Base-by-base conservation (phyloP, 129 eudicot genomes). In the Tagetes erecta region DNA sequence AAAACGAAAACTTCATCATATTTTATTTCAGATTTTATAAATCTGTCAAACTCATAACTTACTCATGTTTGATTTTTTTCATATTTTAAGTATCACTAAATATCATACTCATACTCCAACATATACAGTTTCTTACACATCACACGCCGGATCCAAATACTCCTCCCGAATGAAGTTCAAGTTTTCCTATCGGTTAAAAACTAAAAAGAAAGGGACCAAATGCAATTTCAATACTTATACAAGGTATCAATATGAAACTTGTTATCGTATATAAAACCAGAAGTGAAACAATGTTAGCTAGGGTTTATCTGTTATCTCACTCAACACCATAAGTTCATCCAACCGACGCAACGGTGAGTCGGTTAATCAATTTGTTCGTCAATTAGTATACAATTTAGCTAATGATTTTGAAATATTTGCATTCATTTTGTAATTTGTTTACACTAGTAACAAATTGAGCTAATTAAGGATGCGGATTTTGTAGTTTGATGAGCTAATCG, bases 291-390 rank as follows among this genome's bases (percentile, higher is more conserved):
- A 62, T 13, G 47, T 59, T 44, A 55, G 58, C 59, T 55, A 55
- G 77, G 64, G 64, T 73, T 47, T 42, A 41, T 59, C 59, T 5
- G 46, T 59, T 55, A n/a, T 53, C 10, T 27, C 4, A 0, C 11
- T 10, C n/a, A 4, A 8, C n/a, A 47, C 51, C 2, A 6, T 30
- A 11, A 39, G 55, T 57, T 57, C 56, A 44, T 73, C 69, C 30
- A 33, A 59, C 35, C 58, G 14, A 59, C 77, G 69, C 70, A n/a
- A 73, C 47, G 70, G 77, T 73, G 60, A 44, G 13, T 73, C n/a
- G 27, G 27, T 20, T 20, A 44, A 33, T 73, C n/a, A 3, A 53
- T 4, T 49, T 49, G 41, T 39, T 39, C 34, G 39, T 49, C 53
- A 50, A 50, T 50, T 12, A 11, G 1, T 50, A 50, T 0, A 11